A percentile compares a stretch with the other conserved stretches of the same genome.
Conservation (phyloP, 306 rosid species). For the Hippophae gyantsensis region DNA sequence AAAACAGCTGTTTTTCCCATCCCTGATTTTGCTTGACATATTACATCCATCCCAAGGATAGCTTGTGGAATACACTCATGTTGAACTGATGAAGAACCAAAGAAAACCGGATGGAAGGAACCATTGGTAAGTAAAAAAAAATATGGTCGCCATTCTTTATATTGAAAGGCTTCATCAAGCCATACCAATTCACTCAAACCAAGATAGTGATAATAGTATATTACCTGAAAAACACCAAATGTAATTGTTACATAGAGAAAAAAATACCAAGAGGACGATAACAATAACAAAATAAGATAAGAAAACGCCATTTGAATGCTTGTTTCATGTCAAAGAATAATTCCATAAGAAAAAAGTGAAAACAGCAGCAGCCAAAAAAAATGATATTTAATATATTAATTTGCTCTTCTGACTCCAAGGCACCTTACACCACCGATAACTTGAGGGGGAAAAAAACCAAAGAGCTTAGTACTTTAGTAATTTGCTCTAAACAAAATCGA, state of each 20-base stretch:
- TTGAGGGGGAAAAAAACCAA: not conserved
- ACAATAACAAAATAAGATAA: not conserved
- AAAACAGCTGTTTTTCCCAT: conserved; percentile 99
- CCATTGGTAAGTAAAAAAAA: conserved; percentile 69
- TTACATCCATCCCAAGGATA: conserved; percentile 95
- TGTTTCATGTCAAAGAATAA: too few species aligned
- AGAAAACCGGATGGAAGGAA: conserved; percentile 58
- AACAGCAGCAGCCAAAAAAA: too few species aligned
- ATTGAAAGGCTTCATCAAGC: conserved; percentile 57
- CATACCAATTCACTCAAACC: conserved; percentile 57
- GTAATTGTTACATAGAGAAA: not conserved
- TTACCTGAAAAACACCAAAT: conserved; percentile 63
- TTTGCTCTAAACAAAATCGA: too few species aligned
- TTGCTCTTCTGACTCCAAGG: not conserved
- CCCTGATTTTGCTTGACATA: conserved; percentile 98
- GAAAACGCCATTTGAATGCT: too few species aligned
- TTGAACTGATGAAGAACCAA: conserved; percentile 94
- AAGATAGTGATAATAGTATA: conserved; percentile 41
- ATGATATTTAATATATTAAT: too few species aligned
- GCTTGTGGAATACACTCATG: conserved; percentile 99
- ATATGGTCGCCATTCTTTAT: conserved; percentile 52
- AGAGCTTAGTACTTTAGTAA: too few species aligned
- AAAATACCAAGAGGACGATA: not conserved
- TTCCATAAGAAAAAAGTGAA: too few species aligned
- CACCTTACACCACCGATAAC: not conserved